Evolutionary conservation across 2,329 filamentous ascomycete species (phyloP).

Genomic region (Cercospora sp.): DNA sequence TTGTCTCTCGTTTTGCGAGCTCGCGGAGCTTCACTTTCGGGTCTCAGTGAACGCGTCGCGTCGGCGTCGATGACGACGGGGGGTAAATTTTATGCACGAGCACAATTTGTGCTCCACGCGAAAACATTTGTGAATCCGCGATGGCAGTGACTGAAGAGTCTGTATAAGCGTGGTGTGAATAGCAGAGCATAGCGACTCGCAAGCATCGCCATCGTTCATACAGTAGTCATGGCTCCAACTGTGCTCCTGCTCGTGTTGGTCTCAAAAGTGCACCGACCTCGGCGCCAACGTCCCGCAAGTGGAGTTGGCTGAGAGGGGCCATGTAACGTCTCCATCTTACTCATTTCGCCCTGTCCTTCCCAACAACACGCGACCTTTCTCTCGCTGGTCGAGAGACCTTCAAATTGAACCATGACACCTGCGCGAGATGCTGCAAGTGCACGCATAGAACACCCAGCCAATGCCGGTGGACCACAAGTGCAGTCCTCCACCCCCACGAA

Average conservation of each 20-base stretch:
- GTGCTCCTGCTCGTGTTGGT: not conserved
- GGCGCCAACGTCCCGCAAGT: not conserved
- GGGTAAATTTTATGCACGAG: not conserved
- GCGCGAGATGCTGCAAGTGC: not conserved
- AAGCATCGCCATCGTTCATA: not conserved
- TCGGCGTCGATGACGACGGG: not conserved
- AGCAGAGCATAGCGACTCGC: not conserved
- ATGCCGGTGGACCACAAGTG: not conserved
- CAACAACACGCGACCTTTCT: not conserved
- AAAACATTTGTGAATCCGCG: not conserved
- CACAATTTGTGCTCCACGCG: not conserved
- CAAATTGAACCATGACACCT: not conserved
- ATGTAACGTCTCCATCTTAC: constrained; percentile 5
- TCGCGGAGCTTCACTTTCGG: constrained; percentile 3
- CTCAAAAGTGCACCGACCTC: not conserved
- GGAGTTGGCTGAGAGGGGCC: not conserved
- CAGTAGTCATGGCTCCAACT: not conserved
- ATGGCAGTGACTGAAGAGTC: not conserved
- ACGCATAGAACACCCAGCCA: constrained; percentile 21
- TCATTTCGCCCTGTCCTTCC: not conserved
- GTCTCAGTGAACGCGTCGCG: not conserved
- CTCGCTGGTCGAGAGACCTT: not conserved
- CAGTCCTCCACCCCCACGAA: constrained; percentile 20
- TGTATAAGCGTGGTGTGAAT: not conserved
- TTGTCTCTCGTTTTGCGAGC: not conserved